Conservation (phyloP, 495 filamentous ascomycete species). For the Elasticomyces elasticus region DNA sequence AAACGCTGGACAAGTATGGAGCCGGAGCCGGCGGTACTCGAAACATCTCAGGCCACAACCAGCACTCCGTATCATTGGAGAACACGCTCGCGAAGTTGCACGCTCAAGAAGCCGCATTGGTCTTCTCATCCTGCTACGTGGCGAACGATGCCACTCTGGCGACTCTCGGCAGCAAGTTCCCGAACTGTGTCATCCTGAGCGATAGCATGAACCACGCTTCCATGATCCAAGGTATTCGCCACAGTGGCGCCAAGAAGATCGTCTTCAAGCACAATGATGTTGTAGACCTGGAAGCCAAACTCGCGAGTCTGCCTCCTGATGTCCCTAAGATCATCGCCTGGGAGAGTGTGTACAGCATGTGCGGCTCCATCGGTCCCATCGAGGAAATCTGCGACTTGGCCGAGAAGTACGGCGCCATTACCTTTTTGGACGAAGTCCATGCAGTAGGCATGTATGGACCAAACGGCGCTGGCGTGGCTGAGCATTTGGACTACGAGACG, state of each 20-base stretch:
- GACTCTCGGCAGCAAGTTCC: slow-evolving; percentile 89
- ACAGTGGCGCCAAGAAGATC: slow-evolving; percentile 90
- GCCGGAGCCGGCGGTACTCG: slow-evolving; percentile 91
- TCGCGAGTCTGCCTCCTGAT: slow-evolving; percentile 72
- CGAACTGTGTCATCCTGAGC: slow-evolving; percentile 88
- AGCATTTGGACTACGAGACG: slow-evolving; percentile 90
- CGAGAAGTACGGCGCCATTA: slow-evolving; percentile 94
- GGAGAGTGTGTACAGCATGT: slow-evolving; percentile 98
- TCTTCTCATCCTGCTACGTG: slow-evolving; percentile 95
- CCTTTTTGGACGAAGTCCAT: slow-evolving; percentile 96
- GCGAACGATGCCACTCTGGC: slow-evolving; percentile 97
- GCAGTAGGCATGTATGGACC: slow-evolving; percentile 99
- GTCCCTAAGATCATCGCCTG: slow-evolving; percentile 97
- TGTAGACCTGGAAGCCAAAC: slow-evolving; percentile 76
- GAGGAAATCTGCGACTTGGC: slow-evolving; percentile 91
- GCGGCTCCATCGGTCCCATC: slow-evolving; percentile 91
- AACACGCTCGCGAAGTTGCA: slow-evolving; percentile 75
- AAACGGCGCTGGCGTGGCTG: slow-evolving; percentile 89
- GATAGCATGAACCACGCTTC: slow-evolving; percentile 95
- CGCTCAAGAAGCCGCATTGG: slow-evolving; percentile 82
- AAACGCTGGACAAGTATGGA: slow-evolving; percentile 88
- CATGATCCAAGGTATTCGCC: slow-evolving; percentile 98
- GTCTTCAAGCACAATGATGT: slow-evolving; percentile 98
- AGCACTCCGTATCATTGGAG: slow-evolving; percentile 83
- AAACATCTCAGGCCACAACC: slow-evolving; percentile 96